Evolutionary conservation across 768 basidiomycete genomes (phyloP).

Genomic region (Lactarius vividus): DNA sequence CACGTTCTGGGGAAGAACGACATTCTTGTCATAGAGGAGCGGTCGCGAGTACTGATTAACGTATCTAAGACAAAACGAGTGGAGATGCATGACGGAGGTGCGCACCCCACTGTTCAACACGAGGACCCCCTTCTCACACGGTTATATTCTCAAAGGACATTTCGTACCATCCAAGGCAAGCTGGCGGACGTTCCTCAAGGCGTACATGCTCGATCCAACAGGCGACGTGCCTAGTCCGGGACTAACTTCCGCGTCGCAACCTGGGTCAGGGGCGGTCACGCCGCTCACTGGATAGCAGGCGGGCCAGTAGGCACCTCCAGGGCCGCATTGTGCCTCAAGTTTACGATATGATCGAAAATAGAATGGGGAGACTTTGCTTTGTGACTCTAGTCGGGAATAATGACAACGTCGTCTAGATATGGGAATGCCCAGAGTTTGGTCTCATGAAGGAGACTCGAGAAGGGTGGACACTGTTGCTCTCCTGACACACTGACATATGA

Average conservation of each 20-base stretch:
- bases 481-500: conserved; percentile 4
- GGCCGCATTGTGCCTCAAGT: conserved; percentile 14
- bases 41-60: conserved; percentile 55
- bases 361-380: conserved; percentile 6
- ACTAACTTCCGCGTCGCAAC: conserved; percentile 34
- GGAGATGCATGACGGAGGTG: conserved; percentile 79
- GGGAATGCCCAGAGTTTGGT: neutral
- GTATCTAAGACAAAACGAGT: conserved; percentile 58
- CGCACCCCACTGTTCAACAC: conserved; percentile 27
- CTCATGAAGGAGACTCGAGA: neutral
- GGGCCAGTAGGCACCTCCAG: conserved; percentile 1
- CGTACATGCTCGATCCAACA: conserved; percentile 57
- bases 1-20: conserved; percentile 79
- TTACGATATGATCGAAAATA: conserved; percentile 10
- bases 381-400: conserved; percentile 7
- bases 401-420: conserved; percentile 5
- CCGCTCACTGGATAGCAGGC: conserved; percentile 32
- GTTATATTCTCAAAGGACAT: conserved; percentile 51
- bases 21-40: conserved; percentile 68
- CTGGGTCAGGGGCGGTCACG: conserved; percentile 49
- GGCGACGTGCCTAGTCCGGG: conserved; percentile 47
- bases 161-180: conserved; percentile 75
- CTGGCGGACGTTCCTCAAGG: conserved; percentile 74
- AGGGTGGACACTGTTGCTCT: neutral
- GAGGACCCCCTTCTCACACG: neutral